Evolutionary conservation across 495 filamentous ascomycete genomes (phyloP), one percentile per base, ranked within the genome.

Genomic region (Talaromyces adpressus): DNA sequence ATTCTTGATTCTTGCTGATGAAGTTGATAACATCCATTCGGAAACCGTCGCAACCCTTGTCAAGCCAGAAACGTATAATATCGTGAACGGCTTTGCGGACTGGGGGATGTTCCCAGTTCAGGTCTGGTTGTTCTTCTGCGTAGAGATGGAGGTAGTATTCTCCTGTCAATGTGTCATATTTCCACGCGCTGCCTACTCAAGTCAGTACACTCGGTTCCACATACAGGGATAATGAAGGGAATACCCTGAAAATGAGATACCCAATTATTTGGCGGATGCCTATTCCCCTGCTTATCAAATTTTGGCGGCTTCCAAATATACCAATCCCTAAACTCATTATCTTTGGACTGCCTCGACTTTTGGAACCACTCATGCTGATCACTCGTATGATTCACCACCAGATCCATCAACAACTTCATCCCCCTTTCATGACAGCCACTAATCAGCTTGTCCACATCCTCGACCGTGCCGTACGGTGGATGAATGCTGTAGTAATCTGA

Each of bases 351-450:
- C 53, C 84, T 77, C 6, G 87, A 88, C 60, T 90, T 81, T 65
- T 84, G 76, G 73, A 92, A 92, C 89, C 90, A 92, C 30, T 80
- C 79, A 66, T 91, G 87, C 74, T 91, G 81, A 63, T 90, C 84
- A n/a, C 83, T 87, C n/a, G 87, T 91, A 71, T 92, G 90, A 66
- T 92, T 92, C 41, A 91, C 83, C 0, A 92, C 89, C 23, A 91
- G 72, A 70, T 92, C 89, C 70, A 92, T 83, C 14, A 91, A 77
- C 29, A 91, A 69, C 68, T 84, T 89, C 86, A 92, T 89, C 3
- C 79, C 86, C 11, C 86, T 76, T 9, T 72, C 61, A 62, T 85
- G 77, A 12, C 81, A 75, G 12, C 78, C 85, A 34, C 81, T 39
- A 36, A 89, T 83, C 16, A 92, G 73, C 20, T 72, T 70, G n/a